Base-by-base conservation (phyloP, 768 basidiomycete genomes). In the Plicaturopsis crispa region DNA sequence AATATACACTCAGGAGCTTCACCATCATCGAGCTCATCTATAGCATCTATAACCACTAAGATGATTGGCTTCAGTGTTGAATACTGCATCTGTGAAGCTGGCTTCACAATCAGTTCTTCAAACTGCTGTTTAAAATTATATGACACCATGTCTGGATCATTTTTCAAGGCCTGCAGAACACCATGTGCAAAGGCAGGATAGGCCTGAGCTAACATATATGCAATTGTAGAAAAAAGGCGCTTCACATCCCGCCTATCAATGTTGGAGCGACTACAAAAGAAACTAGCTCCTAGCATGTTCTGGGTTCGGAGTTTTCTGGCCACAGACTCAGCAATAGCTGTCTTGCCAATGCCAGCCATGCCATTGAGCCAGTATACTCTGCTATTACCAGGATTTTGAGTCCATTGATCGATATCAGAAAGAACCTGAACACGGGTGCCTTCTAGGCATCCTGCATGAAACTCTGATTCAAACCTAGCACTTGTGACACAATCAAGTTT, bases 341-440 rank as follows among this genome's bases (percentile, higher is more conserved):
- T 47, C 41, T 57, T 57, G 3, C 56, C 56, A 8, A 31, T 40
- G 10, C 54, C 55, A 1, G 57, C 54, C 37, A 33, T 39, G 10
- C 56, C 56, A 24, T 37, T 43, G 12, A 57, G 33, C 50, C 50
- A 57, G 8, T 52, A 41, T 16, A 52, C 69, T 14, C 28, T 10
- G 28, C 14, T 10, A 30, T 30, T 14, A 14, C 14, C 10, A 30
- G 28, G 28, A 10, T 30, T 14, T 14, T 10, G 14, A 10, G 28
- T 14, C 28, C 28, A 30, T 14, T 30, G 10, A 30, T 30, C 28
- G 28, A 30, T 14, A 10, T 30, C 14, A 10, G 28, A 30, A 30
- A 30, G 28, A 30, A 30, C 28, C 28, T 30, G 10, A 10, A 30
- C 14, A 30, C 28, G 28, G 10, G 28, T 30, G 14, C 28, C 28